phyloP scores from a whole-genome alignment of 2,329 filamentous ascomycete genomes.

The Mycogone perniciosa region DNA sequence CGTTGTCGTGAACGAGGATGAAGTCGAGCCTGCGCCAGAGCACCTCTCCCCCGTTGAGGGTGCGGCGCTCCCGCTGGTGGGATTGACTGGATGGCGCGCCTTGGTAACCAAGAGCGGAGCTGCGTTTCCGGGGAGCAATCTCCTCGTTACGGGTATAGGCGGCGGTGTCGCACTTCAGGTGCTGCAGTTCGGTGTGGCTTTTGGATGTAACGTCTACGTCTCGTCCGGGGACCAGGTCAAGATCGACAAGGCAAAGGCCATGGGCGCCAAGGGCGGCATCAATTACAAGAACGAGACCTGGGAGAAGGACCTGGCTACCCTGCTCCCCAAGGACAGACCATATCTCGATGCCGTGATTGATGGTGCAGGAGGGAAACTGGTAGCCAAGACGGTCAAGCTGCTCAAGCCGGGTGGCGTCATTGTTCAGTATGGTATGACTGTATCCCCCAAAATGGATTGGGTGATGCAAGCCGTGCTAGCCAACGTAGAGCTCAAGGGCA shows the following conservation, averaged over 20 bases:
- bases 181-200: constrained; percentile 69
- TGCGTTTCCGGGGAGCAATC: constrained; percentile 58
- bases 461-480: constrained; percentile 75
- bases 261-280: constrained; percentile 80
- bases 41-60: constrained; percentile 70
- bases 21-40: constrained; percentile 68
- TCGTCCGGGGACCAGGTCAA: constrained; percentile 70
- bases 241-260: constrained; percentile 59
- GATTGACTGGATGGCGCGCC: constrained; percentile 83
- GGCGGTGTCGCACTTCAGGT: constrained; percentile 83
- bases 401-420: constrained; percentile 82
- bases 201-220: constrained; percentile 74
- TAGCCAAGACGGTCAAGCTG: constrained; percentile 60
- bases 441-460: constrained; percentile 79
- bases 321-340: constrained; percentile 59
- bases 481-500: constrained; percentile 80
- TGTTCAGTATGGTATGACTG: constrained; percentile 85
- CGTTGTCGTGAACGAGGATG: constrained; percentile 59
- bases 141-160: constrained; percentile 86
- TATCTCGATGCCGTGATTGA: constrained; percentile 81
- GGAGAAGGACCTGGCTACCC: constrained; percentile 65
- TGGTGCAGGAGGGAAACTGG: constrained; percentile 80
- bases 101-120: constrained; percentile 70
- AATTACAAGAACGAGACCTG: constrained; percentile 72
- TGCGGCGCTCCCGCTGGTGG: constrained; percentile 78